Base-by-base conservation (phyloP, 306 rosid species). In the Malus sylvestris region DNA sequence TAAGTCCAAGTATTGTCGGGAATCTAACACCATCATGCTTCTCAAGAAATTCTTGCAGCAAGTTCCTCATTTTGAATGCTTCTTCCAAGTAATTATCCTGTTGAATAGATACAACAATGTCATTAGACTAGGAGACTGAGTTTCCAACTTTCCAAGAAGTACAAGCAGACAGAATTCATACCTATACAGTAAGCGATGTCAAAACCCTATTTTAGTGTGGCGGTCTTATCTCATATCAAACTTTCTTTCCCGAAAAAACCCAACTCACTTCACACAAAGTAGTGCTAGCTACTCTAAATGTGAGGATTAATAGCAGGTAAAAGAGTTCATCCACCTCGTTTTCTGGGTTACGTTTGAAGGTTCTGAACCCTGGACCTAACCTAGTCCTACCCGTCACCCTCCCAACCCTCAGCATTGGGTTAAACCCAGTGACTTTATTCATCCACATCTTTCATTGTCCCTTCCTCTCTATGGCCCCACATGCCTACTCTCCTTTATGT, bases 31-130 rank as follows among this genome's bases (percentile, higher is more conserved):
- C 92, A 78, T 76, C 96, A 38, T 88, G 89, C 62, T 77, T 81
- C 68, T 53, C 30, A 68, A 89, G 90, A 85, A 95, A 89, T 82
- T 95, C 97, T 90, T 95, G 86, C 85, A 95, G 87, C 81, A 95
- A 81, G 79, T 95, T 95, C 87, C 98, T 92, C 96, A 95, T 92
- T 84, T 95, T 95, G 93, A 92, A 95, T 86, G 98, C 93, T 86
- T 95, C 98, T 86, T 92, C 98, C 90, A 95, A 85, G 79, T 95
- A 95, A 75, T 95, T 90, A 84, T 95, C 98, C 97, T 95, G 86
- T 81, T 74, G 73, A 76, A 81, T 13, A 32, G 63, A 81, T 71
- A 71, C 32, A 77, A 73, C 63, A 72, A 74, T 78, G 60, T 71
- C 23, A 62, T 80, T 20, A 67, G 19, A 40, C 33, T 8, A 44